Conservation (phyloP, 495 filamentous ascomycete genomes). For the Thermochaetoides thermophila region DNA sequence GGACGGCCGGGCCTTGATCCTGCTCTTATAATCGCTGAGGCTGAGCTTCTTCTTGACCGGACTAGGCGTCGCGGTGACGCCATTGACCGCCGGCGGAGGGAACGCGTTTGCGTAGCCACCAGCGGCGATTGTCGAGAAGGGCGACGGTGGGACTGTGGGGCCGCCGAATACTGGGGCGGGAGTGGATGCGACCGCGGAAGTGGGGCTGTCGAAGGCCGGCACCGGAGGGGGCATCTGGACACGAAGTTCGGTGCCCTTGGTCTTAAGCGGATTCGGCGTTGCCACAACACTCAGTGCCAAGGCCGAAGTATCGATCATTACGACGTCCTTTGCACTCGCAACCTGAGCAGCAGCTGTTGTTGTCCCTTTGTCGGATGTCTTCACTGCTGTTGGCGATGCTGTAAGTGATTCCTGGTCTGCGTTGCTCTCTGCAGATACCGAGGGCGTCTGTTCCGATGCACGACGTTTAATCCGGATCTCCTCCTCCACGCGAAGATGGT, state of each 20-base stretch:
- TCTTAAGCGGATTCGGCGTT: constrained; percentile 17
- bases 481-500: constrained; percentile 24
- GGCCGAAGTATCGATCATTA: constrained; percentile 1
- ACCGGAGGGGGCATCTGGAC: constrained; percentile 38
- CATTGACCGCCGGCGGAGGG: constrained; percentile 28
- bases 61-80: constrained; percentile 35
- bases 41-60: constrained; percentile 59
- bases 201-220: constrained; percentile 20
- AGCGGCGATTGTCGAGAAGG: constrained; percentile 24
- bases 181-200: constrained; percentile 15
- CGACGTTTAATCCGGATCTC: constrained; percentile 15
- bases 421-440: constrained; percentile 19
- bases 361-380: constrained; percentile 8
- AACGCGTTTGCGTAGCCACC: constrained; percentile 25
- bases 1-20: constrained; percentile 27
- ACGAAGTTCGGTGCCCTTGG: constrained; percentile 30
- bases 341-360: too few species aligned
- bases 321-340: too few species aligned
- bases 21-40: constrained; percentile 53
- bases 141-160: constrained; percentile 35
- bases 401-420: constrained; percentile 6
- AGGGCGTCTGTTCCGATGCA: constrained; percentile 8
- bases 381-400: constrained; percentile 9
- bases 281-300: too few species aligned
- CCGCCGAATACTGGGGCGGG: constrained; percentile 31